Percentiles rank a stretch among this genome's conserved stretches.
Evolutionary conservation across 2,329 filamentous ascomycete species (phyloP).

Genomic region (Aspergillus awamori): DNA sequence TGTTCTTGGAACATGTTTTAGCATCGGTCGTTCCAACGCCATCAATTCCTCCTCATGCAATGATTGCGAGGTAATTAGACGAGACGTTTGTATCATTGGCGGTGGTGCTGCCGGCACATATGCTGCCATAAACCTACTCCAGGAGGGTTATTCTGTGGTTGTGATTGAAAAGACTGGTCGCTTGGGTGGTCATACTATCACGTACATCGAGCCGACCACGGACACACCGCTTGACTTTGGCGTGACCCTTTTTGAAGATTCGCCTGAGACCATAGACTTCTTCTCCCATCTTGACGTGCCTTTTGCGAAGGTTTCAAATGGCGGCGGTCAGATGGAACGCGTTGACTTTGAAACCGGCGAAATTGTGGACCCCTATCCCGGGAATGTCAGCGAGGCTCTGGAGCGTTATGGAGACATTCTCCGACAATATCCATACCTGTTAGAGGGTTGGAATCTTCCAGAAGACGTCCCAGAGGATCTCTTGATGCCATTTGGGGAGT

Average conservation of each 20-base stretch:
- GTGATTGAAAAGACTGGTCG: constrained; percentile 30
- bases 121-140: constrained; percentile 31
- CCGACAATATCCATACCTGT: constrained; percentile 29
- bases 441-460: constrained; percentile 28
- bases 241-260: constrained; percentile 30
- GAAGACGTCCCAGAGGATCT: constrained; percentile 35
- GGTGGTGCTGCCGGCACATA: constrained; percentile 35
- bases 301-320: background rate
- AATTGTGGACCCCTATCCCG: constrained; percentile 15
- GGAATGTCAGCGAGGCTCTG: constrained; percentile 15
- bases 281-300: constrained; percentile 29
- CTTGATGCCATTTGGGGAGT: constrained; percentile 33
- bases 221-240: constrained; percentile 32
- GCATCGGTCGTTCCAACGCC: background rate
- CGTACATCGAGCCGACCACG: constrained; percentile 27
- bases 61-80: constrained; percentile 14
- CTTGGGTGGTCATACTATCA: constrained; percentile 34
- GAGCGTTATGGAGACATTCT: constrained; percentile 21
- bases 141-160: constrained; percentile 28
- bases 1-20: background rate
- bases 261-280: constrained; percentile 22
- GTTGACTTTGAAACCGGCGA: constrained; percentile 30
- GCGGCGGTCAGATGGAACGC: background rate
- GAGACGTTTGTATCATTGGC: constrained; percentile 35
- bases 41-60: background rate